These are phyloP conservation scores for Xanthoconium purpureum DNA, from an alignment of 768 basidiomycete species.

Conservation along the genomic window DNA sequence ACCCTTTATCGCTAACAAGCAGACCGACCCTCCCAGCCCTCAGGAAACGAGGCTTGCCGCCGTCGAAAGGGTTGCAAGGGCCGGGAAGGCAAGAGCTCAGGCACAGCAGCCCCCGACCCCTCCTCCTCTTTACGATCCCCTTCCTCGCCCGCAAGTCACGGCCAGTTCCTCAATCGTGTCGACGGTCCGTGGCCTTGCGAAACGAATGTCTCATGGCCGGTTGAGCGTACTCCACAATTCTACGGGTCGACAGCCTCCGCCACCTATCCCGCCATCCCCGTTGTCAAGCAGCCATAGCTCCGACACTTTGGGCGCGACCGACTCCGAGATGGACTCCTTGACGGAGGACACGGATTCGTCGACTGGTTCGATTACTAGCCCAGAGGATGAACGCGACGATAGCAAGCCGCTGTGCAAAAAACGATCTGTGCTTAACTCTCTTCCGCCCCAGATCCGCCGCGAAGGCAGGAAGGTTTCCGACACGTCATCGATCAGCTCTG, in stretches of 20 bases:
- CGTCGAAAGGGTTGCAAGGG: constrained; percentile 52
- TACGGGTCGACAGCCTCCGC: constrained; percentile 16
- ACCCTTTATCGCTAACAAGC: constrained; percentile 51
- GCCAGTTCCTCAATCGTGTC: constrained; percentile 44
- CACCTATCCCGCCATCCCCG: constrained; percentile 25
- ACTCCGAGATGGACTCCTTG: constrained; percentile 60
- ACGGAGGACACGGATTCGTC: constrained; percentile 64
- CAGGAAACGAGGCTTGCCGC: constrained; percentile 50
- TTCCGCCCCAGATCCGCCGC: constrained; percentile 43
- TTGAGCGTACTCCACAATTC: constrained; percentile 30
- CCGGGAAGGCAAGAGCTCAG: constrained; percentile 50
- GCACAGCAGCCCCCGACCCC: constrained; percentile 43
- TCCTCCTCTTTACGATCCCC: constrained; percentile 39
- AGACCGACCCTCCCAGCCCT: constrained; percentile 20
- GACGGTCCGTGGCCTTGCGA: constrained; percentile 57
- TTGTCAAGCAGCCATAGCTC: constrained; percentile 42
- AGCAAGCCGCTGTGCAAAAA: constrained; percentile 26
- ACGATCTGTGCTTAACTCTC: constrained; percentile 46
- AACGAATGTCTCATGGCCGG: constrained; percentile 47
- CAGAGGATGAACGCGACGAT: constrained; percentile 42
- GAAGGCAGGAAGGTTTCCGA: constrained; percentile 39
- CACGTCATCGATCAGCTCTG: constrained; percentile 34
- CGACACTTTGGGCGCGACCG: constrained; percentile 42
- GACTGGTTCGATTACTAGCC: constrained; percentile 47
- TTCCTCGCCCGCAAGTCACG: constrained; percentile 19